Conservation (phyloP, 1,284 basidiomycete species). For the Naganishia albida region DNA sequence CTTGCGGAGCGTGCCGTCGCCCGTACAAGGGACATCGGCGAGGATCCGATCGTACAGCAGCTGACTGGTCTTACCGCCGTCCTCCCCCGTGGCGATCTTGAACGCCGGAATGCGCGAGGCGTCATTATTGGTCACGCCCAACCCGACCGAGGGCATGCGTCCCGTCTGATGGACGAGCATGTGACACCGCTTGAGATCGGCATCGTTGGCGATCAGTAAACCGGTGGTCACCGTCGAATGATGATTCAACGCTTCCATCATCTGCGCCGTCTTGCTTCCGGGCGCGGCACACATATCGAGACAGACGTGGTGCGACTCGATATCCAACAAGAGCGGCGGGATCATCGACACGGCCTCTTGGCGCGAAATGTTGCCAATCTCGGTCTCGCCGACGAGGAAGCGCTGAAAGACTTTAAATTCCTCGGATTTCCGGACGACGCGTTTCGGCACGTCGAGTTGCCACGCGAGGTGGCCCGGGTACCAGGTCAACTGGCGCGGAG, state of each 20-base stretch:
- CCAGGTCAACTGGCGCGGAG: constrained; percentile 86
- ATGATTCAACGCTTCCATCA: constrained; percentile 54
- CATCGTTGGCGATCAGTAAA: constrained; percentile 54
- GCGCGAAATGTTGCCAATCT: constrained; percentile 92
- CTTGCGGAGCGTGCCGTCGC: constrained; percentile 94
- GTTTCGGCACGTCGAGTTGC: constrained; percentile 92
- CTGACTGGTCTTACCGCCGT: constrained; percentile 45
- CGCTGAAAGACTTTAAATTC: constrained; percentile 96
- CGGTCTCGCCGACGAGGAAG: constrained; percentile 96
- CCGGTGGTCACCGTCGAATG: constrained; percentile 49
- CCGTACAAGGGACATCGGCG: constrained; percentile 93
- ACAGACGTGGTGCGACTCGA: constrained; percentile 85
- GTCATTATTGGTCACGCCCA: constrained; percentile 95
- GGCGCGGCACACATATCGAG: constrained; percentile 99
- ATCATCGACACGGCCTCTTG: constrained; percentile 99
- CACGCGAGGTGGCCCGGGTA: constrained; percentile 92
- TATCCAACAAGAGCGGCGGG: constrained; percentile 90
- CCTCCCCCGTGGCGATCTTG: constrained; percentile 49
- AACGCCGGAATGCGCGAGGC: constrained; percentile 81
- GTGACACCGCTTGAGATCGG: constrained; percentile 89
- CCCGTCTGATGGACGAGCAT: constrained; percentile 98
- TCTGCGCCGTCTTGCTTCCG: constrained; percentile 72
- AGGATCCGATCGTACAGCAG: constrained; percentile 90
- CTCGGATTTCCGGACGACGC: constrained; percentile 82
- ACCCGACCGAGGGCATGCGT: constrained; percentile 83